Base-by-base conservation (phyloP, 768 basidiomycete genomes). In the Kwoniella bestiolae region DNA sequence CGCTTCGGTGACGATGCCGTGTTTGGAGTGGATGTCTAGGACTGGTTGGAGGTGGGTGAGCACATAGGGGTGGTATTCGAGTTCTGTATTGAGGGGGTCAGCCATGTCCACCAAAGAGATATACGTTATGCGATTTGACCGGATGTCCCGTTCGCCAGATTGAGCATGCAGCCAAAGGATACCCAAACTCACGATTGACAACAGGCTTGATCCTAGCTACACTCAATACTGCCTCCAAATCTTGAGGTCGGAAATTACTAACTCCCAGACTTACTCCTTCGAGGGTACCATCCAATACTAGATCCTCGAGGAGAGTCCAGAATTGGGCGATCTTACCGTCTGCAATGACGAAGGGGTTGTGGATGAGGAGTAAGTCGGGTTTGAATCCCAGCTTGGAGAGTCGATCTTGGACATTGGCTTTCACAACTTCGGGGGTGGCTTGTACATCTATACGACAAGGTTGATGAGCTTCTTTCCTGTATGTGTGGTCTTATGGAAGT, bases 61-160 rank as follows among this genome's bases (percentile, higher is more conserved):
- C 28, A 79, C 66, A 66, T 75, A 78, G 8, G 80, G 80, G 71
- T 81, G 80, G 71, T 71, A 80, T 60, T 79, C 78, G 56, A 78
- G 28, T 56, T 70, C 70, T 73, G 41, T 31, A n/a, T 11, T 16
- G 18, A n/a, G n/a, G n/a, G n/a, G n/a, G n/a, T n/a, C n/a, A n/a
- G n/a, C n/a, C n/a, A n/a, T n/a, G n/a, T n/a, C n/a, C n/a, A n/a
- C n/a, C n/a, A n/a, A n/a, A n/a, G n/a, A n/a, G n/a, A n/a, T n/a
- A n/a, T n/a, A n/a, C n/a, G n/a, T n/a, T n/a, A n/a, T n/a, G n/a
- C n/a, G n/a, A n/a, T n/a, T n/a, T n/a, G n/a, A n/a, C n/a, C n/a
- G n/a, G n/a, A n/a, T n/a, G n/a, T n/a, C n/a, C n/a, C n/a, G n/a
- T n/a, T n/a, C n/a, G n/a, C n/a, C n/a, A n/a, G n/a, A n/a, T n/a